Percentiles rank a stretch among this genome's conserved stretches.
Conservation (phyloP, 2,329 filamentous ascomycete genomes). For the Fusarium papillatum region DNA sequence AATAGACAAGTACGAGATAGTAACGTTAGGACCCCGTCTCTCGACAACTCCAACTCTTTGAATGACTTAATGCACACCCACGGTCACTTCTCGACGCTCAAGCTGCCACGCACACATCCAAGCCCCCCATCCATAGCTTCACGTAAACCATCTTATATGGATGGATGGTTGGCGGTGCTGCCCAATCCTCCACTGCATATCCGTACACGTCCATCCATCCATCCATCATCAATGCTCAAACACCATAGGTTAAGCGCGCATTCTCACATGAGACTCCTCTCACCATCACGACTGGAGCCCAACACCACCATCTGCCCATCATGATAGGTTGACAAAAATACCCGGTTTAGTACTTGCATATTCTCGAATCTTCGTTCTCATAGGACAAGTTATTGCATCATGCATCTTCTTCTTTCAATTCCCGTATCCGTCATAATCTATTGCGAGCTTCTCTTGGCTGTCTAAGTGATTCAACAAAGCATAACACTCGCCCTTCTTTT, state of each 20-base stretch:
- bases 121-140: conserved; percentile 23
- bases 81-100: conserved; percentile 7
- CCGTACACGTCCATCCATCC: not conserved
- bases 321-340: conserved; percentile 20
- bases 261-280: conserved; percentile 24
- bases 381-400: conserved; percentile 15
- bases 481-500: conserved; percentile 26
- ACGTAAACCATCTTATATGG: not conserved
- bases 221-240: conserved; percentile 11
- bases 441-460: conserved; percentile 27
- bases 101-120: conserved; percentile 26
- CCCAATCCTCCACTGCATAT: conserved; percentile 26
- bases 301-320: conserved; percentile 20
- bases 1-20: too few relatives aligned
- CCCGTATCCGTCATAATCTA: conserved; percentile 32
- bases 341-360: conserved; percentile 31
- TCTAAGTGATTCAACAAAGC: conserved; percentile 32
- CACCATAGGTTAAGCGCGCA: conserved; percentile 27
- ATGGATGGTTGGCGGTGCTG: conserved; percentile 34
- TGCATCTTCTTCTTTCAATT: conserved; percentile 28
- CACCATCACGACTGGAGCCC: conserved; percentile 12
- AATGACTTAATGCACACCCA: not conserved
- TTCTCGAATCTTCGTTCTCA: conserved; percentile 29
- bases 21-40: too few relatives aligned
- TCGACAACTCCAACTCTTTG: not conserved